phyloP scores from a whole-genome alignment of 2,329 filamentous ascomycete genomes.

The Penicillium digitatum region DNA sequence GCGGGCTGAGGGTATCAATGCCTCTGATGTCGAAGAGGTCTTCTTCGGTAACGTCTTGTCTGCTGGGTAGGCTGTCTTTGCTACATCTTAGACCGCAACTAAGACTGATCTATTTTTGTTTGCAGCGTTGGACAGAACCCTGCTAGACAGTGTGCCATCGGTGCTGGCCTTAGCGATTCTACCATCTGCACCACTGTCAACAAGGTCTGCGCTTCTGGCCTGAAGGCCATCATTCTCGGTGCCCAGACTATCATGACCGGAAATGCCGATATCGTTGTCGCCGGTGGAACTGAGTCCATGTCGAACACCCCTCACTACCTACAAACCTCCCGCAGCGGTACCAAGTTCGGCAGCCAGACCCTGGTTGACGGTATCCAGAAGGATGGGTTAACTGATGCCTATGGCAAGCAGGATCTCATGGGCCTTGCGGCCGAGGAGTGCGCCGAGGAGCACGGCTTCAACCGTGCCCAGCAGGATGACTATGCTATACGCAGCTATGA shows the following conservation, averaged over 20 bases:
- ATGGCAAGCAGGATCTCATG: constrained; percentile 92
- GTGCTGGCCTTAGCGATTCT: constrained; percentile 74
- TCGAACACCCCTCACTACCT: constrained; percentile 97
- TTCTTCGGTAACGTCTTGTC: constrained; percentile 98
- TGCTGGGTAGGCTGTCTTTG: constrained; percentile 65
- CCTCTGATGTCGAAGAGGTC: constrained; percentile 88
- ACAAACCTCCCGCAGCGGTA: constrained; percentile 75
- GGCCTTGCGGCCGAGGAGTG: constrained; percentile 90
- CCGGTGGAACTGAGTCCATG: constrained; percentile 96
- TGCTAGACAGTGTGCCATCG: constrained; percentile 86
- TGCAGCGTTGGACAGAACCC: constrained; percentile 88
- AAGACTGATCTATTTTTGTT: constrained; percentile 10
- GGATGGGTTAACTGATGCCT: constrained; percentile 91
- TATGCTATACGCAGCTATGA: constrained; percentile 96
- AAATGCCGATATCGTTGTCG: constrained; percentile 87
- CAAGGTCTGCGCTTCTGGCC: constrained; percentile 94
- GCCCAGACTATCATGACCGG: constrained; percentile 97
- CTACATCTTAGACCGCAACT: neutral
- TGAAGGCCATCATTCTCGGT: constrained; percentile 92
- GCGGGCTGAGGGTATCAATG: constrained; percentile 79
- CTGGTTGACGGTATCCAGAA: constrained; percentile 89
- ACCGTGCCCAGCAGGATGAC: constrained; percentile 82
- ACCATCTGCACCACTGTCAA: constrained; percentile 91
- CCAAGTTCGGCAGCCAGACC: constrained; percentile 89
- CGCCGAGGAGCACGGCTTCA: constrained; percentile 74